A percentile compares a stretch with the other conserved stretches of the same genome.
phyloP scores from a whole-genome alignment of 1,284 basidiomycete species.

The Moesziomyces antarcticus region DNA sequence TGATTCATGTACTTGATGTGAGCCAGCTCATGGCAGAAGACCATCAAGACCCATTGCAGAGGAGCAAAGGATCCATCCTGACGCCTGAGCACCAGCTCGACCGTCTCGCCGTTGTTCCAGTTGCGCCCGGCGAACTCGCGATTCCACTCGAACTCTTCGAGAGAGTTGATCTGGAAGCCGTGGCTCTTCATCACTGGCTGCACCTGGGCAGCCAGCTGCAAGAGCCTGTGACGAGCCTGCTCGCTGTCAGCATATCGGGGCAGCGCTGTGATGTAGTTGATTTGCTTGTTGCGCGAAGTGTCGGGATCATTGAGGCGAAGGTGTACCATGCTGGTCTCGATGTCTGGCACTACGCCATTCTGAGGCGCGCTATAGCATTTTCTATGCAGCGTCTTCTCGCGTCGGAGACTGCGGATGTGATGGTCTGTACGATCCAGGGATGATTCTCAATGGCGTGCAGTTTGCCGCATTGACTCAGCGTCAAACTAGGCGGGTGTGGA shows the following conservation, averaged over 20 bases:
- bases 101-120: conserved; percentile 59
- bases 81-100: conserved; percentile 53
- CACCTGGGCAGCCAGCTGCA: conserved; percentile 53
- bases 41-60: conserved; percentile 50
- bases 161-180: conserved; percentile 57
- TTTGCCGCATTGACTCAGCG: no score
- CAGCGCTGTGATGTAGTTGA: conserved; percentile 57
- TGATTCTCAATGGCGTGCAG: background rate
- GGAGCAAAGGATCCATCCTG: conserved; percentile 50
- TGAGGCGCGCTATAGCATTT: background rate
- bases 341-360: background rate
- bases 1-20: conserved; percentile 62
- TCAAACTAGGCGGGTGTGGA: background rate
- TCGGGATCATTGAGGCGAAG: conserved; percentile 57
- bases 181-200: conserved; percentile 57
- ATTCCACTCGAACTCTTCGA: conserved; percentile 58
- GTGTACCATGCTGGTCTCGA: conserved; percentile 30
- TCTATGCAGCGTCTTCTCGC: background rate
- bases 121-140: conserved; percentile 57
- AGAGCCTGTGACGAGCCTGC: conserved; percentile 40
- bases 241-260: conserved; percentile 36
- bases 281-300: conserved; percentile 51
- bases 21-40: conserved; percentile 59
- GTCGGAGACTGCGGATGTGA: background rate
- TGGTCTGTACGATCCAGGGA: background rate